Evolutionary conservation across 2,329 filamentous ascomycete species (phyloP), one percentile per base, ranked within the genome.

Genomic region (Claviceps purpurea): DNA sequence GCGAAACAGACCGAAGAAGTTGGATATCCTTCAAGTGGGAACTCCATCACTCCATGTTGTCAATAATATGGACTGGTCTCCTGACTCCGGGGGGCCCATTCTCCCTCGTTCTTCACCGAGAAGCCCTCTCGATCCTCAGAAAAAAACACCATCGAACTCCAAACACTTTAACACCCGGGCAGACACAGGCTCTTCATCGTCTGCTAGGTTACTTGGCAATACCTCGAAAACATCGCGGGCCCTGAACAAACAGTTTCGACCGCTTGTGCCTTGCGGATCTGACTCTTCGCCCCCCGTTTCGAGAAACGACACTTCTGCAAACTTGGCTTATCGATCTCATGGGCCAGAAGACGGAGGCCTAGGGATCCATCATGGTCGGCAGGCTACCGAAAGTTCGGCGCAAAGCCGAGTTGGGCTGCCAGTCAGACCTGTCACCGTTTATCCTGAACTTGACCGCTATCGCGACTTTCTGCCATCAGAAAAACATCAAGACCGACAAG

Each of bases 361-460:
- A 22, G 62, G 62, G 10, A 59, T 65, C n/a, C 66, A 68, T 39
- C 59, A 70, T 38, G 73, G 76, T 55, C 68, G 69, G 42, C 64
- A 62, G 44, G 58, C 71, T 37, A 71, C 70, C 0, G 66, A 68
- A 39, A 76, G 71, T 45, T 72, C 73, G 0, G 66, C 66, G 41
- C 70, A 74, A 42, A 65, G 71, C n/a, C 67, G 66, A 42, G 54
- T 66, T 10, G 66, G 69, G 8, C 72, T 73, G 41, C 63, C 63
- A n/a, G 55, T 69, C 22, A 73, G 77, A 42, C 65, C 71, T 6
- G 69, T 73, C 41, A 71, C 70, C 13, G 73, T 78, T 51, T 79
- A 78, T 56, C 80, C 80, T 2, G 80, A 84, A 57, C 64, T 84
- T 18, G 80, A 84, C 61, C 73, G 80, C 37, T 84, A 84, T 60